These are phyloP conservation scores for Hemileccinum impolitum DNA, from an alignment of 768 basidiomycete genomes.

Conservation along the genomic window DNA sequence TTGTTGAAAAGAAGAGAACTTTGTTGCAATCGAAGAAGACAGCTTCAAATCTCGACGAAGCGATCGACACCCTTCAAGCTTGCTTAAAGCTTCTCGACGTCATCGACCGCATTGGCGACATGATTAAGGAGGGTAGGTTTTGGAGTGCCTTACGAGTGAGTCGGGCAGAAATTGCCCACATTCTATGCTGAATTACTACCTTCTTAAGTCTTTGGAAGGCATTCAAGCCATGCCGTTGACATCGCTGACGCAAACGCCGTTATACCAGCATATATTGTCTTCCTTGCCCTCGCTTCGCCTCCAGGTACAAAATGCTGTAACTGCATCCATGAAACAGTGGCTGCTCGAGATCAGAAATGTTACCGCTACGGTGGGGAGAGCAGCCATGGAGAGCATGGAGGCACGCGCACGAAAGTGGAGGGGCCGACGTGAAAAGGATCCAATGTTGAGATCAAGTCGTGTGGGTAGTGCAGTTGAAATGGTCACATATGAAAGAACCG, in stretches of 20 bases:
- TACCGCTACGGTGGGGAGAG: slow-evolving; percentile 78
- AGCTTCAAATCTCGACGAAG: slow-evolving; percentile 91
- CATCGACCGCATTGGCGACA: slow-evolving; percentile 86
- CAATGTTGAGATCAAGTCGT: slow-evolving; percentile 66
- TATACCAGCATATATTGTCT: slow-evolving; percentile 88
- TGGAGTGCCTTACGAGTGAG: slow-evolving; percentile 95
- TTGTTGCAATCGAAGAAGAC: slow-evolving; percentile 90
- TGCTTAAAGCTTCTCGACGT: slow-evolving; percentile 91
- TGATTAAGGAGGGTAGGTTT: slow-evolving; percentile 91
- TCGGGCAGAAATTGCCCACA: slow-evolving; percentile 11
- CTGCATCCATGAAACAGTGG: slow-evolving; percentile 96
- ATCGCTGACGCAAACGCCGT: slow-evolving; percentile 86
- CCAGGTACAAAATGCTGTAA: slow-evolving; percentile 91
- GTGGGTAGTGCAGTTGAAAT: slow-evolving; percentile 92
- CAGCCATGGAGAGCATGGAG: slow-evolving; percentile 91
- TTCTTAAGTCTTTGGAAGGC: slow-evolving; percentile 84
- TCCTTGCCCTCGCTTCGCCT: slow-evolving; percentile 86
- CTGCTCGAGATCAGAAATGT: slow-evolving; percentile 90
- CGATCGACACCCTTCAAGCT: slow-evolving; percentile 92
- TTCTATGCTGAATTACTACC: slow-evolving; percentile 29
- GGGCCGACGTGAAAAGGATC: slow-evolving; percentile 78
- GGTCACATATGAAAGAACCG: slow-evolving; percentile 89
- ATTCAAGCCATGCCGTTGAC: slow-evolving; percentile 87
- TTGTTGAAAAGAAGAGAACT: slow-evolving; percentile 92
- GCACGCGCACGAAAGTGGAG: slow-evolving; percentile 79